Base-by-base conservation (phyloP, 2,329 filamentous ascomycete species). In the Nigrospora sphaerica region DNA sequence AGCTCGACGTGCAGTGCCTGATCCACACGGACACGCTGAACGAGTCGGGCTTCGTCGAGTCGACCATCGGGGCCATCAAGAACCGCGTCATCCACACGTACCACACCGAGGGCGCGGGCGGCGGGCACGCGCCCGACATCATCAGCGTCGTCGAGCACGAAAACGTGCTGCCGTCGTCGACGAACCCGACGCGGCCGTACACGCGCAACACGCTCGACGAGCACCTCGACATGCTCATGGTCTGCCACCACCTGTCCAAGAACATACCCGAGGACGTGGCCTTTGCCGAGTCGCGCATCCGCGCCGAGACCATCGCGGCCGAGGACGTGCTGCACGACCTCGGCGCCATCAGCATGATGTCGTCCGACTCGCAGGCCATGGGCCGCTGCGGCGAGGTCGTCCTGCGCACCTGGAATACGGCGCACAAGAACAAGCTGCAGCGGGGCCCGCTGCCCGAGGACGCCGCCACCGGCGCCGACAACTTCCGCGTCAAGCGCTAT, bases 161-260 rank as follows among this genome's bases (percentile, higher is more conserved):
- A 41, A 93, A 97, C 61, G 90, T 97, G 2, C 78, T 97, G 1
- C 92, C 92, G 0, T 89, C 85, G 6, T 92, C 85, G 40, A 97
- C 92, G 0, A 97, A 95, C 63, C 92, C 92, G 0, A 97, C 92
- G 2, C 77, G 91, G 2, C 92, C 92, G 1, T 96, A 83, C 66
- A 97, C 92, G 2, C 75, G 77, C 54, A 96, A 97, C 71, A 97
- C 92, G 0, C 78, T 97, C 0, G 92, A 96, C 61, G 92, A 97
- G 67, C 92, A 97, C 68, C 79, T 96, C 13, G 92, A 97, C 70
- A 97, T 97, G 92, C 73, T 96, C 40, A 96, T 96, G 92, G 89
- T 95, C 34, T 97, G 92, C 72, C 92, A 97, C 66, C 92, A 97
- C 61, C 73, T 97, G 11, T 90, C 84, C 44, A 88, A 88, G 66